Evolutionary conservation across 2,329 filamentous ascomycete genomes (phyloP), one percentile per base, ranked within the genome.

Genomic region (Fusarium algeriense): DNA sequence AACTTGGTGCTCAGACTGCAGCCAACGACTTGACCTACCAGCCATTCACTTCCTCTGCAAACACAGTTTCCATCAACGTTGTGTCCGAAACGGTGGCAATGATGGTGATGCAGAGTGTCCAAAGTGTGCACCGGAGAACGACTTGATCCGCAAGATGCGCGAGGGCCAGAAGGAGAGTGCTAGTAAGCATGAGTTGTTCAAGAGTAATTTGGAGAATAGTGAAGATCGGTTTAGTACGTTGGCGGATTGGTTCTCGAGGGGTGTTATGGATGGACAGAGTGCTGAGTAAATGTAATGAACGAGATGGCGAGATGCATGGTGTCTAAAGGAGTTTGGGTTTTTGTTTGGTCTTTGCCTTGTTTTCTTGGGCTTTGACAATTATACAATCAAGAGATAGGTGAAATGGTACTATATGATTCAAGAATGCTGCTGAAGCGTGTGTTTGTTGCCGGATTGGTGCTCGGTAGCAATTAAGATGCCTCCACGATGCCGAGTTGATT

Each of bases 31-130:
- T 20, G 95, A 98, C 72, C 85, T 98, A 15, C 96, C 96, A 0
- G 93, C 91, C 0, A 95, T 99, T 50, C 96, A 99, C 79, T 99
- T 99, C 80, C 82, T 99, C 70, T 99, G 96, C 84, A 97, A 97
- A 80, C 96, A 99, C 80, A 95, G 92, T 67, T 99, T 98, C 85
- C 96, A 99, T 79, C 93, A 97, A 82, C 88, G 93, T 48, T 99
- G 95, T 80, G 83, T 99, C 78, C 83, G 86, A 55, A 80, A 80
- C 15, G 84, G 83, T 4, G 82, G 80, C 26, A 84, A 85, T 14
- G 90, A 91, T 28, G 85, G 85, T 10, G 89, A 91, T 55, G 87
- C 91, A 0, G 94, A 98, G 80, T 99, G 96, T 79, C 94, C 95
- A 13, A 87, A 94, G 37, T 99, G 96, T 77, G 90, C 92, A 30